These are phyloP conservation scores for Samsoniella hepiali DNA, from an alignment of 2,329 filamentous ascomycete genomes.

Conservation along the genomic window DNA sequence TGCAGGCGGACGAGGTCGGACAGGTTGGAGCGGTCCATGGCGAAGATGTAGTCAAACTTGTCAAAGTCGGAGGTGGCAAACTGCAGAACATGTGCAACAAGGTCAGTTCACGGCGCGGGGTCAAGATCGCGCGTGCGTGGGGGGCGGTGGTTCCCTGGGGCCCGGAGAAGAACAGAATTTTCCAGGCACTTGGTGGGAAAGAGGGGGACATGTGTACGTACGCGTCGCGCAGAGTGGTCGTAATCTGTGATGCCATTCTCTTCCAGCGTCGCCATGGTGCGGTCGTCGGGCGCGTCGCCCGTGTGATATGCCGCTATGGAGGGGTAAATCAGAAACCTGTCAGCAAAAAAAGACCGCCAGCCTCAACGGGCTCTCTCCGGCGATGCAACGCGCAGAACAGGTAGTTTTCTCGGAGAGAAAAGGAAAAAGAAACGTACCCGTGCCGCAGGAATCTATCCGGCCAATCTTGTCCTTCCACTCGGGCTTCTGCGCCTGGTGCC, in stretches of 20 bases:
- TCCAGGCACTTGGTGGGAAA: too few relatives aligned
- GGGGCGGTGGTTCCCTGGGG: too few relatives aligned
- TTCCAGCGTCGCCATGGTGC: slow-evolving; percentile 76
- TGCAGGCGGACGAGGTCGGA: slow-evolving; percentile 62
- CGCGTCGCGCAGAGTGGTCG: slow-evolving; percentile 71
- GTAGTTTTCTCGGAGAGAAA: too few relatives aligned
- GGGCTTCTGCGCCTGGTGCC: slow-evolving; percentile 60
- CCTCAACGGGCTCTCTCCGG: too few relatives aligned
- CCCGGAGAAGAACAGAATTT: too few relatives aligned
- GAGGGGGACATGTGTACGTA: slow-evolving; percentile 35
- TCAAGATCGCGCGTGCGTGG: too few relatives aligned
- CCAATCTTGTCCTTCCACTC: slow-evolving; percentile 59
- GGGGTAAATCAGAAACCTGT: neutral
- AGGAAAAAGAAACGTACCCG: slow-evolving; percentile 39
- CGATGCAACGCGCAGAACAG: neutral
- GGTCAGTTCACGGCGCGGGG: neutral
- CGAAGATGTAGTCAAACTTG: slow-evolving; percentile 88
- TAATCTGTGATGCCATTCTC: slow-evolving; percentile 75
- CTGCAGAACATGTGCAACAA: slow-evolving; percentile 30
- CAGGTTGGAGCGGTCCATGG: slow-evolving; percentile 87
- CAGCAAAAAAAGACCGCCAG: neutral
- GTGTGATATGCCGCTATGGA: slow-evolving; percentile 72
- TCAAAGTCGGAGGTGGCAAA: slow-evolving; percentile 68
- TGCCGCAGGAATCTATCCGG: slow-evolving; percentile 84
- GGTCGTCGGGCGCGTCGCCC: slow-evolving; percentile 71